A percentile compares a stretch with the other conserved stretches of the same genome.
These are phyloP conservation scores for Pontederia paniculata DNA, from an alignment of 176 grass and related monocot genomes.

Conservation along the genomic window DNA sequence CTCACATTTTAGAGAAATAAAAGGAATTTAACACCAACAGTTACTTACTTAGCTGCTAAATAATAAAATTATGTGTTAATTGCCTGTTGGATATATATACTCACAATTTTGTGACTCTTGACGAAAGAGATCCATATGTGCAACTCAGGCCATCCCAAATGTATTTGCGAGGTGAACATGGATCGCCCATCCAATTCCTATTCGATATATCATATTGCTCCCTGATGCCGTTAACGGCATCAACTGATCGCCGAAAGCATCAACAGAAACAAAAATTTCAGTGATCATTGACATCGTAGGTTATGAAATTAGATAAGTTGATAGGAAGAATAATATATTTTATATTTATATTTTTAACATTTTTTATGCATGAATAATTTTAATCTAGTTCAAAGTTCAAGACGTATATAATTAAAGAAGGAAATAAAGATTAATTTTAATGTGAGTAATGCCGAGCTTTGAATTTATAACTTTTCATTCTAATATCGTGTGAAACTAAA, in stretches of 20 bases:
- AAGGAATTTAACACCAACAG: not conserved
- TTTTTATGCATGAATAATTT: too few species aligned
- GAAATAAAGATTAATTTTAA: too few species aligned
- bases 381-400: too few species aligned
- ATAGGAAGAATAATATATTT: too few species aligned
- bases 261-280: not conserved
- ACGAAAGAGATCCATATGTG: slow-evolving; percentile 24
- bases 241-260: slow-evolving; percentile 17
- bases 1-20: not conserved
- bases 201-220: slow-evolving; percentile 16
- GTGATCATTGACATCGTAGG: slow-evolving; percentile 2
- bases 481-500: too few species aligned
- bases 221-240: slow-evolving; percentile 37
- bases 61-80: not conserved
- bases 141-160: slow-evolving; percentile 40
- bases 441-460: too few species aligned
- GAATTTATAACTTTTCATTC: too few species aligned
- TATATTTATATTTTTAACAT: too few species aligned
- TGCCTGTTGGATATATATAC: slow-evolving; percentile 8
- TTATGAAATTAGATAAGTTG: too few species aligned
- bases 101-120: slow-evolving; percentile 41
- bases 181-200: slow-evolving; percentile 51
- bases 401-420: too few species aligned
- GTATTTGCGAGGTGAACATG: slow-evolving; percentile 25
- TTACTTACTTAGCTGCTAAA: slow-evolving; percentile 1